Evolutionary conservation across 2,329 filamentous ascomycete genomes (phyloP).

Genomic region (Metarhizium robertsii): DNA sequence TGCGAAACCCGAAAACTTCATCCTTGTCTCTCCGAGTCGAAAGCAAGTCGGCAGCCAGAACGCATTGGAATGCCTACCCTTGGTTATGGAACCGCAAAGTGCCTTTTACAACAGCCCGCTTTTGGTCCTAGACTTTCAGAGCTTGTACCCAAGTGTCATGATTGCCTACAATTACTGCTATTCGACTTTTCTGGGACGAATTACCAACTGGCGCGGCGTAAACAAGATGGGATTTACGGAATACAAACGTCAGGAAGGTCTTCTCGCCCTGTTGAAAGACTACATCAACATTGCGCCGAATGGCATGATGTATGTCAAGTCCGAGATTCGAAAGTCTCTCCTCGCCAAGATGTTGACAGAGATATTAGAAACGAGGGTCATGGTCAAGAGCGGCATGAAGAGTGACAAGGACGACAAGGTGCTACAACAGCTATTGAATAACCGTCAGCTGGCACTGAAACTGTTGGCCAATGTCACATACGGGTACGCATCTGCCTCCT

Average conservation of each 20-base stretch:
- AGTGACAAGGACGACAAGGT: slow-evolving; percentile 79
- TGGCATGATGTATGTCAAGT: slow-evolving; percentile 89
- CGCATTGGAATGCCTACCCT: slow-evolving; percentile 82
- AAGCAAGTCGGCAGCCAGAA: slow-evolving; percentile 93
- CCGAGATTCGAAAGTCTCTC: slow-evolving; percentile 77
- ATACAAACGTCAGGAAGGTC: slow-evolving; percentile 65
- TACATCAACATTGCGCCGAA: slow-evolving; percentile 91
- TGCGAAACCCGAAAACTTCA: slow-evolving; percentile 90
- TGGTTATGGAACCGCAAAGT: slow-evolving; percentile 97
- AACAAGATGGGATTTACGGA: slow-evolving; percentile 94
- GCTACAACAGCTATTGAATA: slow-evolving; percentile 81
- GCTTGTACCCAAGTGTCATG: slow-evolving; percentile 94
- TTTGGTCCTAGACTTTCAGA: slow-evolving; percentile 90
- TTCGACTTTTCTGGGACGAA: slow-evolving; percentile 84
- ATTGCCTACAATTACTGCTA: slow-evolving; percentile 99
- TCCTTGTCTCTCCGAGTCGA: slow-evolving; percentile 79
- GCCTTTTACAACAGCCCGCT: slow-evolving; percentile 87
- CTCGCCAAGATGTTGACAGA: slow-evolving; percentile 95
- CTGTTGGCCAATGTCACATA: slow-evolving; percentile 98
- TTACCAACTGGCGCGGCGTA: slow-evolving; percentile 77
- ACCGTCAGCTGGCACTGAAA: slow-evolving; percentile 87
- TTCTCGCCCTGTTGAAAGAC: slow-evolving; percentile 71
- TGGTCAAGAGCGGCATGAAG: slow-evolving; percentile 98
- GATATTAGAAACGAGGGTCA: slow-evolving; percentile 89
- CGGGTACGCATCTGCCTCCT: slow-evolving; percentile 93